A percentile compares a stretch with the other conserved stretches of the same genome.
These are phyloP conservation scores for Elymus sibiricus DNA, from an alignment of 176 grass and related monocot species.

Conservation along the genomic window DNA sequence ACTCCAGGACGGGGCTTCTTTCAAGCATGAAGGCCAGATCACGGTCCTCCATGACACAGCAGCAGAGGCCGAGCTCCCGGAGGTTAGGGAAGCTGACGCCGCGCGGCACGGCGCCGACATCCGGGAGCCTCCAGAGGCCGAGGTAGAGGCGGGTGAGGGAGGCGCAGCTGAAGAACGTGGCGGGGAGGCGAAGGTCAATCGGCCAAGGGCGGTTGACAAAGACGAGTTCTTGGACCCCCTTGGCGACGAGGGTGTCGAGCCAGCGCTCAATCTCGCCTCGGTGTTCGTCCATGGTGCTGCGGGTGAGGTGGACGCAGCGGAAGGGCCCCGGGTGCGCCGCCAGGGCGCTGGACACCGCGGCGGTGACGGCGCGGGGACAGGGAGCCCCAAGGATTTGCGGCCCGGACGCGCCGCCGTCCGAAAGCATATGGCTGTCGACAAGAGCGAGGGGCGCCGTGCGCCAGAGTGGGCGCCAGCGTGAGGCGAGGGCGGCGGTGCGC, in stretches of 20 bases:
- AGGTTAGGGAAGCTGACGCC: neutral
- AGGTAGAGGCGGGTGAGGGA: neutral
- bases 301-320: neutral
- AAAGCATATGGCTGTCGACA: neutral
- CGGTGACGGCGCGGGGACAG: neutral
- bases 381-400: neutral
- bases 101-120: neutral
- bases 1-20: constrained; percentile 5
- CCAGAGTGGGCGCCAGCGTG: neutral
- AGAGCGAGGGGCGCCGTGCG: neutral
- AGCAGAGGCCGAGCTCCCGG: neutral
- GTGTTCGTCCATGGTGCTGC: neutral
- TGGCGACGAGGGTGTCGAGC: neutral
- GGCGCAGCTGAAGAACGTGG: neutral
- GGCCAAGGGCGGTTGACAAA: neutral
- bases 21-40: constrained; percentile 18
- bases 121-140: neutral
- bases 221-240: neutral
- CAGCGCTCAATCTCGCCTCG: neutral
- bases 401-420: neutral
- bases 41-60: neutral
- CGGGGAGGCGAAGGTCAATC: neutral
- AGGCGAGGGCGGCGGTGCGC: neutral
- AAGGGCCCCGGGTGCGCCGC: neutral
- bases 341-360: neutral